Base-by-base conservation (phyloP, 1,284 basidiomycete species). In the Puccinia triticina region DNA sequence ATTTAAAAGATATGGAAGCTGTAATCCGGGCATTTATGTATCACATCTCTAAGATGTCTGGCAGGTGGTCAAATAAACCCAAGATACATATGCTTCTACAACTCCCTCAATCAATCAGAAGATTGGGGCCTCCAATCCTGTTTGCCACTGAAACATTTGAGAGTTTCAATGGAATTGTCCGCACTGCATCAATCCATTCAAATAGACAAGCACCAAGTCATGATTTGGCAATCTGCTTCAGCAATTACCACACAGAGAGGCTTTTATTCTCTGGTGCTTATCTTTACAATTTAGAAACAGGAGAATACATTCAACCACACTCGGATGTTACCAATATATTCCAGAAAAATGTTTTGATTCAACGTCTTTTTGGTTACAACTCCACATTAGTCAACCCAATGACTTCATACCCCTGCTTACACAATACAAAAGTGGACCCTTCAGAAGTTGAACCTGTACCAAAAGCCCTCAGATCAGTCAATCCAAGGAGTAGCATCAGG, bases 61-160 rank as follows among this genome's bases (percentile, higher is more conserved):
- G 53, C 16, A 11, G 34, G 40, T 88, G 88, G 88, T 88, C 88
- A 79, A 88, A 88, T 78, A 89, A 89, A 80, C 86, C 88, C 0
- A 89, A 89, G 77, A 88, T 86, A 48, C 85, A 86, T 57, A 74
- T 85, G 12, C 21, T 86, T 2, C 66, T 83, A 0, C 86, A 86
- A 34, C 77, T 86, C 10, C 57, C 81, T 12, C 64, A 81, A 5
- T 85, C 85, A n/a, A 83, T 86, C 21, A 7, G n/a, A 71, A 21
- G 29, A 2, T 69, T 69, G 34, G 77, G 61, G 0, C 61, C 61
- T 21, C 34, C 76, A 5, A 10, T 1, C 2, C 46, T 69, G 18
- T 78, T 78, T 67, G n/a, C 77, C 1, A 69, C 64, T 29, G 77
- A 78, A 11, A 78, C n/a, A 48, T 78, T 78, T 53, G 43, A 78